A percentile compares a stretch with the other conserved stretches of the same genome.
These are phyloP conservation scores for Tetracentron sinense DNA, from an alignment of 164 flowering plant genomes.

Conservation along the genomic window DNA sequence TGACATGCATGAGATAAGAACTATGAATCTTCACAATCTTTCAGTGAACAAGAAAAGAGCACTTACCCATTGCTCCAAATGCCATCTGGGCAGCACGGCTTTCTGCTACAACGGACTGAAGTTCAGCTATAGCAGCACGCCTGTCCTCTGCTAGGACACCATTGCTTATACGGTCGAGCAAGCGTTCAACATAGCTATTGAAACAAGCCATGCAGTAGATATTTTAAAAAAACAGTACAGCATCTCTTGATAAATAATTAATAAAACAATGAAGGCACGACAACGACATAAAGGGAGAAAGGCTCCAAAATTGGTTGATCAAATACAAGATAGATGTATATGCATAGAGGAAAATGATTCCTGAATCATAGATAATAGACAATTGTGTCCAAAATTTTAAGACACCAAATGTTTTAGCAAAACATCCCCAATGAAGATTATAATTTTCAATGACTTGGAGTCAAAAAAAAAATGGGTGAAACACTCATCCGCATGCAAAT, in stretches of 20 bases:
- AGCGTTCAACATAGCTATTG: conserved; percentile 76
- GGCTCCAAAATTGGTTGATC: too few relatives aligned
- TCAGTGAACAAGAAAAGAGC: conserved; percentile 2
- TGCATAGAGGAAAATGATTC: too few relatives aligned
- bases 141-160: conserved; percentile 88
- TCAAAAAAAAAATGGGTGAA: too few relatives aligned
- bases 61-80: conserved; percentile 93
- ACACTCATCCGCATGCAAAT: too few relatives aligned
- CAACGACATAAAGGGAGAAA: not conserved
- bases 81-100: conserved; percentile 82
- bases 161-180: conserved; percentile 94
- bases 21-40: not conserved
- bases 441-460: too few relatives aligned
- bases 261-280: not conserved
- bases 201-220: not conserved
- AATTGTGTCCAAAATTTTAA: too few relatives aligned
- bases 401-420: too few relatives aligned
- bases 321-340: too few relatives aligned
- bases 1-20: not conserved
- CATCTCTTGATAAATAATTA: not conserved
- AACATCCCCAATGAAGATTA: too few relatives aligned
- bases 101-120: conserved; percentile 90
- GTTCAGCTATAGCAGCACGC: conserved; percentile 78
- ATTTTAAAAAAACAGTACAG: not conserved
- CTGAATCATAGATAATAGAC: too few relatives aligned